Percentiles rank a stretch among this genome's conserved stretches.
Evolutionary conservation across 805 yeast species (phyloP).

Genomic region (Torulaspora gathmanii): DNA sequence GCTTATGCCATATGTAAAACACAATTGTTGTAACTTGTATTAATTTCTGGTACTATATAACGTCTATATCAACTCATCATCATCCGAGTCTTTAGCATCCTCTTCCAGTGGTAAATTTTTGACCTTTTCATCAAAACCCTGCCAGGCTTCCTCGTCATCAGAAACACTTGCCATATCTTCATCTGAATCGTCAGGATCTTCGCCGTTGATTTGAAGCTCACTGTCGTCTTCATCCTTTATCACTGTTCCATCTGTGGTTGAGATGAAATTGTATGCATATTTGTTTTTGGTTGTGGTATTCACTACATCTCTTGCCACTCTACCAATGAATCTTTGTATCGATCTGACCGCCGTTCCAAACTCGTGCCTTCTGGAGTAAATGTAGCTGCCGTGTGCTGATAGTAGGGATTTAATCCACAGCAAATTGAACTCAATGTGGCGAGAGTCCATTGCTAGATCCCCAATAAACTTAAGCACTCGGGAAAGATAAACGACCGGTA

Average conservation of each 20-base stretch:
- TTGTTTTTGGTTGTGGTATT: conserved; percentile 49
- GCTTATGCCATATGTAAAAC: too few species aligned
- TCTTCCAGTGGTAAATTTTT: conserved; percentile 23
- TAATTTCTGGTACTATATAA: not conserved
- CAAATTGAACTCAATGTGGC: conserved; percentile 78
- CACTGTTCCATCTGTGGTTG: conserved; percentile 30
- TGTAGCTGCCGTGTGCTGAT: conserved; percentile 70
- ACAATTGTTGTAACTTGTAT: too few species aligned
- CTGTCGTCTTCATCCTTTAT: conserved; percentile 17
- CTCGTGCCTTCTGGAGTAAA: conserved; percentile 55
- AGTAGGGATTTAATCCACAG: conserved; percentile 73
- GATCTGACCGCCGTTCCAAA: conserved; percentile 63
- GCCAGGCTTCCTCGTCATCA: conserved; percentile 40
- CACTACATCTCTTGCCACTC: conserved; percentile 71
- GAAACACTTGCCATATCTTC: conserved; percentile 18
- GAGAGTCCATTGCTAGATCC: conserved; percentile 59
- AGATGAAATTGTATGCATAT: conserved; percentile 51
- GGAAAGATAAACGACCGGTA: conserved; percentile 74
- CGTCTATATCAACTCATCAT: conserved; percentile 25
- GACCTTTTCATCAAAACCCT: conserved; percentile 31
- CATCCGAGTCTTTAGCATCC: conserved; percentile 26
- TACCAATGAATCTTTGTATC: conserved; percentile 67
- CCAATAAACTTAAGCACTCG: conserved; percentile 68
- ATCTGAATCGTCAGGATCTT: conserved; percentile 32
- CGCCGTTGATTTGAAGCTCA: conserved; percentile 36